Base-by-base conservation (phyloP, 1,139 yeast species). In the Suzukiozyma palmioleophila region DNA sequence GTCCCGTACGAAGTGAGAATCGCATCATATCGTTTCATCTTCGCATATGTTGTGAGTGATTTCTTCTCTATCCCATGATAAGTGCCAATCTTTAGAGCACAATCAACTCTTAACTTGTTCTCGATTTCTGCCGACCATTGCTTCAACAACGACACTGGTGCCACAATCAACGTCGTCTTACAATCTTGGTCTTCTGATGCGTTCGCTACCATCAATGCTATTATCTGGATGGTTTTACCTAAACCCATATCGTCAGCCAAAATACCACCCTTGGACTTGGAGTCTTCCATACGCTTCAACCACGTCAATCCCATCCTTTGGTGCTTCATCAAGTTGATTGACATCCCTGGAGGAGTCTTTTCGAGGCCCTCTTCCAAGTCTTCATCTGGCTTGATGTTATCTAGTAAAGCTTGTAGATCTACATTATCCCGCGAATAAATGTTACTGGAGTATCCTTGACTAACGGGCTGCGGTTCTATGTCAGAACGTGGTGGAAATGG, bases 181-280 rank as follows among this genome's bases (percentile, higher is more conserved):
- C 56, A 43, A 3, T 50, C 52, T 8, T 48, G 50, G 22, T 64
- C 60, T 11, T 50, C 42, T 0, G 84, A 68, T 42, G 64, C 67
- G 52, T 77, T 72, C 2, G 84, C 72, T 43, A 86, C 54, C 51
- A 88, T 79, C 36, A 87, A 58, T 0, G 95, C 79, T 35, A 87
- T 68, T 2, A 88, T 77, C 60, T 89, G 97, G 32, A 89, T 80
- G 0, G 97, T 89, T 59, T 89, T 90, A 44, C 96, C 97, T 26
- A 89, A 66, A 26, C 96, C 97, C 97, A 89, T 89, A 64, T 86
- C 96, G 62, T 89, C 97, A 0, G 96, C 96, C 31, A 89, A 63
- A 25, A 89, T 73, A 2, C 96, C 96, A 22, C 97, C 97, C 45
- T 73, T 73, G 3, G 69, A 62, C 25, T 56, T 60, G 3, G 73